Conservation (phyloP, 1,284 basidiomycete genomes). For the Ceratobasidium sp. region DNA sequence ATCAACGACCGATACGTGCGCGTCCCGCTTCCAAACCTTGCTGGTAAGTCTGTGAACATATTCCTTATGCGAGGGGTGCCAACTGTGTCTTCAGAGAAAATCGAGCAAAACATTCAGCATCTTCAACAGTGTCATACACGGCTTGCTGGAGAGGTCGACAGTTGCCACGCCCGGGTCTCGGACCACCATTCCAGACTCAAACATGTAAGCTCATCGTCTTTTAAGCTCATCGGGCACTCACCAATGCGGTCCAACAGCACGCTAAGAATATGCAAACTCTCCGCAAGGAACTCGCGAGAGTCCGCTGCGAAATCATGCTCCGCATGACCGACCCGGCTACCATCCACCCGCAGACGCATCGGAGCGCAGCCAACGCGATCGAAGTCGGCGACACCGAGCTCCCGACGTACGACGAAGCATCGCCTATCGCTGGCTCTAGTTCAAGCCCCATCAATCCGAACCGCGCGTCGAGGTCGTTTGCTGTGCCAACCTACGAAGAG, state of each 20-base stretch:
- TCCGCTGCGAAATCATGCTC: conserved; percentile 34
- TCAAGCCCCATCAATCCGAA: not conserved
- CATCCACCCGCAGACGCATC: conserved; percentile 9
- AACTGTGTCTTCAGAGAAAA: not conserved
- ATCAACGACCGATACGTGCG: not conserved
- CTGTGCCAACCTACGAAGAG: conserved; percentile 33
- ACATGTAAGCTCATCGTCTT: conserved; percentile 14
- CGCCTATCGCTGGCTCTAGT: not conserved
- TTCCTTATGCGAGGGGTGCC: no score
- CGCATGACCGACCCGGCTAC: conserved; percentile 30
- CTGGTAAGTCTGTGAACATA: not conserved
- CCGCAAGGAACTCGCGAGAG: conserved; percentile 30
- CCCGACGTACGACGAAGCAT: conserved; percentile 9
- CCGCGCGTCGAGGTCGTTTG: conserved; percentile 18
- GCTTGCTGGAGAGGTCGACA: conserved; percentile 1
- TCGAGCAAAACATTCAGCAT: not conserved
- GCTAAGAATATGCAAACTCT: conserved; percentile 1
- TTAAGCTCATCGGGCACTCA: not conserved
- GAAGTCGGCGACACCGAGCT: conserved; percentile 37
- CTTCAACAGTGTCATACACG: conserved; percentile 9
- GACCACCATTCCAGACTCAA: not conserved
- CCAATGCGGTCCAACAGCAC: not conserved
- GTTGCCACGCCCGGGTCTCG: not conserved
- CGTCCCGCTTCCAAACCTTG: not conserved
- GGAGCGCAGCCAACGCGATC: conserved; percentile 21